These are phyloP conservation scores for Amanita phalloides DNA, from an alignment of 768 basidiomycete genomes.

Conservation along the genomic window DNA sequence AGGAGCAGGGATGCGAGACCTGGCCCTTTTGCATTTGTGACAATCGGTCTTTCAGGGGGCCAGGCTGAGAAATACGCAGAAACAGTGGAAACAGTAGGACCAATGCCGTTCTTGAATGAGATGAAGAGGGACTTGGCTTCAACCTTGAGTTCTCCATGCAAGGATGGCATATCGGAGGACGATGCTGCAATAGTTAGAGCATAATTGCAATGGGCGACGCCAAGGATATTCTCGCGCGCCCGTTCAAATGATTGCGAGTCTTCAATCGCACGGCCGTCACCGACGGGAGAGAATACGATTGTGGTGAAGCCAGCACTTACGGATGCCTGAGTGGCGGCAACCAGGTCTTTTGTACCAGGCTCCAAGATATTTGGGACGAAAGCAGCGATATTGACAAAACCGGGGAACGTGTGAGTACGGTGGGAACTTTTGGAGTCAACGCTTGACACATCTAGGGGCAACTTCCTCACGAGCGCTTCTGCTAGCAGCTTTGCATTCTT, in stretches of 20 bases:
- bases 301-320: conserved; percentile 88
- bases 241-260: conserved; percentile 60
- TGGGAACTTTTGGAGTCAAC: conserved; percentile 95
- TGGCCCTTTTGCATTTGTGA: conserved; percentile 87
- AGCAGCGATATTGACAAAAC: conserved; percentile 79
- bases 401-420: conserved; percentile 82
- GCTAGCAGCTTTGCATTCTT: conserved; percentile 96
- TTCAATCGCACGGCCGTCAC: conserved; percentile 47
- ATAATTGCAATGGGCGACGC: conserved; percentile 77
- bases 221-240: conserved; percentile 52
- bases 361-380: conserved; percentile 69
- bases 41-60: conserved; percentile 86
- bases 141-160: conserved; percentile 68
- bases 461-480: conserved; percentile 82
- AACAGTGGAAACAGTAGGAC: conserved; percentile 58
- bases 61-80: conserved; percentile 86
- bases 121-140: conserved; percentile 85
- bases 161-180: conserved; percentile 43
- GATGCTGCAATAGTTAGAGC: conserved; percentile 74
- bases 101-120: conserved; percentile 43
- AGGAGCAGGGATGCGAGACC: conserved; percentile 90
- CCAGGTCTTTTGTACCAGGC: conserved; percentile 46
- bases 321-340: conserved; percentile 66
- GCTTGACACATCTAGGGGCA: conserved; percentile 83
- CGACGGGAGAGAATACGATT: conserved; percentile 67